phyloP scores from a whole-genome alignment of 768 basidiomycete species.

The Leccinum pellstonianum region DNA sequence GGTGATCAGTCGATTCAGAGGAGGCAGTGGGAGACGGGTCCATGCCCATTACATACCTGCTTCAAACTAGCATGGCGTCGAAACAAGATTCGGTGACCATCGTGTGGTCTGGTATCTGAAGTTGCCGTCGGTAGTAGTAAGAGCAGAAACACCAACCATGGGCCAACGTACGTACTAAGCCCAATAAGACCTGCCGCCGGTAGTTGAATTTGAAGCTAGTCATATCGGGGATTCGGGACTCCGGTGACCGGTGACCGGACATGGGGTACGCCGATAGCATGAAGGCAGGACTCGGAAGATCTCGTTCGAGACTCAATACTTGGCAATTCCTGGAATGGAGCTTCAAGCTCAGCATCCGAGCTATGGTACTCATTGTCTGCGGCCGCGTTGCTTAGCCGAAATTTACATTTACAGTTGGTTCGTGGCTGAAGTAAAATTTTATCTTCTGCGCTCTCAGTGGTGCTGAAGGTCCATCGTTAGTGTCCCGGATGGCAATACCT shows the following conservation, averaged over 20 bases:
- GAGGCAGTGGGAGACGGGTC: slow-evolving; percentile 94
- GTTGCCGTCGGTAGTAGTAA: not conserved
- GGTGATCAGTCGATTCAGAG: slow-evolving; percentile 77
- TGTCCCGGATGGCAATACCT: no score
- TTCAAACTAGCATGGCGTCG: slow-evolving; percentile 82
- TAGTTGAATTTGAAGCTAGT: slow-evolving; percentile 81
- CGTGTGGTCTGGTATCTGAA: no score
- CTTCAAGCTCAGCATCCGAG: not conserved
- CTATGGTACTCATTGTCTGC: no score
- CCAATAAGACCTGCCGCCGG: slow-evolving; percentile 76
- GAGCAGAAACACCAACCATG: slow-evolving; percentile 6
- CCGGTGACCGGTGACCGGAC: no score
- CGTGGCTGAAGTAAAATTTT: no score
- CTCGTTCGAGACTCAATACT: not conserved
- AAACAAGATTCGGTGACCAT: slow-evolving; percentile 30
- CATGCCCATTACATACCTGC: slow-evolving; percentile 82
- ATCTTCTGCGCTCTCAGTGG: no score
- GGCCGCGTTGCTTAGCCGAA: no score
- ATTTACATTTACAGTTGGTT: no score
- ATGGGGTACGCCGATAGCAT: no score
- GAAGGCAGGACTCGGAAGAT: no score
- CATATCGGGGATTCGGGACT: slow-evolving; percentile 64
- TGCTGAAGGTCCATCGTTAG: no score
- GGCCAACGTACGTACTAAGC: slow-evolving; percentile 82
- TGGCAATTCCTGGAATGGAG: not conserved